These are phyloP conservation scores for Macrolepiota albuminosa DNA, from an alignment of 768 basidiomycete genomes.

Conservation along the genomic window DNA sequence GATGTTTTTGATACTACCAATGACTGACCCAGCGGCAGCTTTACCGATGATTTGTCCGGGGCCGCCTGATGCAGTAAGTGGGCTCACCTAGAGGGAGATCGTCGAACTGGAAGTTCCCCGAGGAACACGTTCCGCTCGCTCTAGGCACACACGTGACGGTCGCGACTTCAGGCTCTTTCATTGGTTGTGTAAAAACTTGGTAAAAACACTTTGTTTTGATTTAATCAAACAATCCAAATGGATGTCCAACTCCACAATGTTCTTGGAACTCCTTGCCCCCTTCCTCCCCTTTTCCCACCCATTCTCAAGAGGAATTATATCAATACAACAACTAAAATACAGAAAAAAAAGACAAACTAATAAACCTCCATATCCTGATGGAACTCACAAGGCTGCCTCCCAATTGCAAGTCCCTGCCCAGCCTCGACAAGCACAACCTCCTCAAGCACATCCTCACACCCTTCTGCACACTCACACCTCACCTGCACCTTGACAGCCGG, in stretches of 20 bases:
- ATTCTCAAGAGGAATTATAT: not conserved
- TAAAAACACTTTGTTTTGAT: no score
- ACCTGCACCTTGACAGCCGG: conserved; percentile 42
- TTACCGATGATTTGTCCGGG: no score
- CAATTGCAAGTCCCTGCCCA: conserved; percentile 57
- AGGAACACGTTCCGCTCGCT: no score
- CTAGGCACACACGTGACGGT: no score
- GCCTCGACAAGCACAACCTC: conserved; percentile 29
- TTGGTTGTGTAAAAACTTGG: no score
- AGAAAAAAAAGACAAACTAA: conserved; percentile 1
- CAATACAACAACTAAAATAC: conserved; percentile 5
- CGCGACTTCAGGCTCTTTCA: no score
- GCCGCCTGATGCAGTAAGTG: no score
- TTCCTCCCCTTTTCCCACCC: not conserved
- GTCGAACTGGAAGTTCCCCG: no score
- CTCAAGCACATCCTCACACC: conserved; percentile 22
- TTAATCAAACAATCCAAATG: no score
- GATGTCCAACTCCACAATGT: not conserved
- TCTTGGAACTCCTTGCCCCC: not conserved
- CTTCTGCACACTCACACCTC: conserved; percentile 24
- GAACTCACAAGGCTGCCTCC: conserved; percentile 57
- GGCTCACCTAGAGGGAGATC: no score
- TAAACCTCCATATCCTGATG: conserved; percentile 33
- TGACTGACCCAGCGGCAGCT: no score
- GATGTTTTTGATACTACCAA: no score